Base-by-base conservation (phyloP, 1,139 yeast genomes). In the Candida tropicalis region DNA sequence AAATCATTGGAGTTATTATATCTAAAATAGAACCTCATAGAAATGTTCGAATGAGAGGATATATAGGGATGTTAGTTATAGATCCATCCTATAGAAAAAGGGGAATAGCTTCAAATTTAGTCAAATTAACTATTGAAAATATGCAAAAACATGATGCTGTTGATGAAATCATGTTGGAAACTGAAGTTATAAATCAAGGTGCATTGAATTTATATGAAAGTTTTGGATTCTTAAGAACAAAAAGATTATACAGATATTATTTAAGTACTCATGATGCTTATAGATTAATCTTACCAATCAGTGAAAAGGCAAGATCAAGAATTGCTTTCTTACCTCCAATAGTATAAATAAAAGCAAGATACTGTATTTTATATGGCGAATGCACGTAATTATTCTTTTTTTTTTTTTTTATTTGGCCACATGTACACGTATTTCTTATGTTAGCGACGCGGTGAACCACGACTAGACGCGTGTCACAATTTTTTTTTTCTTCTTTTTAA, bases 61-160 rank as follows among this genome's bases (percentile, higher is more conserved):
- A 93, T 58, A 91, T 93, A 36, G 99, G 98, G 5, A 93, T 93
- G 99, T 68, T 93, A 43, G 97, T 95, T 0, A 95, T 93, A 22
- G 83, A 84, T 45, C 79, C 82, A 33, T 60, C 65, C 13, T 82
- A 76, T 61, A 70, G 99, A 42, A 91, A 95, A 8, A 70, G 68
- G 38, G 97, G 97, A 1, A 85, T 91, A 38, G 97, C 97, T 4
- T 84, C 83, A 52, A 68, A 68, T 43, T 71, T 93, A 44, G 91
- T 91, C 24, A 70, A 73, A 41, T 59, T 72, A 49, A 80, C 87
- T 5, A 76, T 93, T 4, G 77, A 77, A n/a, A 75, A 76, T 39
- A 87, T 93, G 90, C 73, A 75, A 10, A 62, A 66, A 4, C 62
- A 70, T 50, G 73, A 71, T 47, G 66, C 76, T 2, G 89, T 91